Conservation (phyloP, 176 grass and related monocot species). For the Triticum timopheevii region DNA sequence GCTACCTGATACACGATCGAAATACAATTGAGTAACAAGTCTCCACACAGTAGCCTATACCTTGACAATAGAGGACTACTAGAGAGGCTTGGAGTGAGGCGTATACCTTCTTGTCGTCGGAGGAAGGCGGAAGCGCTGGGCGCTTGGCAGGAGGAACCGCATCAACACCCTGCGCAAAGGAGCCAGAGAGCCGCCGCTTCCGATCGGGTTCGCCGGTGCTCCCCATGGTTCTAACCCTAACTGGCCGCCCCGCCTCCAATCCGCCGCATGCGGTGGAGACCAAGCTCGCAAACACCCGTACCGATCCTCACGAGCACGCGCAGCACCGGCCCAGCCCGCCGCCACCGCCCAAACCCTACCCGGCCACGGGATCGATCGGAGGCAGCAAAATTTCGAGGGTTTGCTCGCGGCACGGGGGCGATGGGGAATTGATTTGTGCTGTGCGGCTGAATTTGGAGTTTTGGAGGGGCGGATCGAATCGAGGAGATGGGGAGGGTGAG, state of each 20-base stretch:
- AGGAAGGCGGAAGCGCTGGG: conserved; percentile 38
- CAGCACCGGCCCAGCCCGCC: background rate
- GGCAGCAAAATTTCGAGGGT: background rate
- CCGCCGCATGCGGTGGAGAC: background rate
- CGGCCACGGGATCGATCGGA: background rate
- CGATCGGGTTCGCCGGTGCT: conserved; percentile 62
- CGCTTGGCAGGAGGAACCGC: conserved; percentile 47
- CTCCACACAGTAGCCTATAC: background rate
- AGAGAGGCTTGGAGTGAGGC: background rate
- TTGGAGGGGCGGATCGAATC: background rate
- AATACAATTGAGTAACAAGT: background rate
- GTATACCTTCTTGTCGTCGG: conserved; percentile 76
- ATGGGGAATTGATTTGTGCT: background rate
- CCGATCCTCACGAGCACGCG: background rate
- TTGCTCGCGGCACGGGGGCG: background rate
- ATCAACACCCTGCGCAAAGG: conserved; percentile 49
- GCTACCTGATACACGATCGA: background rate
- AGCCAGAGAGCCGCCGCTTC: conserved; percentile 58
- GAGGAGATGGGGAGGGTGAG: background rate
- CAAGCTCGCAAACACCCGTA: background rate
- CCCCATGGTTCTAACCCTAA: conserved; percentile 48
- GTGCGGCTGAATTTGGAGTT: background rate
- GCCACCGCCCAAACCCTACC: background rate
- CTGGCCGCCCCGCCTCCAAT: background rate
- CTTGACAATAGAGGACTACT: background rate